phyloP scores from a whole-genome alignment of 768 basidiomycete genomes.

The Sarcodon aspratus region DNA sequence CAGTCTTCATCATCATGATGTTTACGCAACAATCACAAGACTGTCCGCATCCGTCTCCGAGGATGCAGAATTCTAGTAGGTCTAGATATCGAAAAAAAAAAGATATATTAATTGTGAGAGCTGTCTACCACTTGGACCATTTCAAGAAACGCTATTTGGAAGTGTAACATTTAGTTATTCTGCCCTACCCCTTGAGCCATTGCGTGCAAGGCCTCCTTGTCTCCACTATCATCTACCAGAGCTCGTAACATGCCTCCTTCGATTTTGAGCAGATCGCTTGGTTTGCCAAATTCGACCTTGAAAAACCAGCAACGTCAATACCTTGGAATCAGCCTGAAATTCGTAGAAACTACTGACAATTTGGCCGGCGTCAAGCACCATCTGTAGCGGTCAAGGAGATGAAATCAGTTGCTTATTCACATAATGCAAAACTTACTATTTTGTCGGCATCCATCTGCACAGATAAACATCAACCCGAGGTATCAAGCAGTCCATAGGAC shows the following conservation, averaged over 20 bases:
- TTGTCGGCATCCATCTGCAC: conserved; percentile 55
- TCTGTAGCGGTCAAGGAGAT: conserved; percentile 12
- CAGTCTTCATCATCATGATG: no score
- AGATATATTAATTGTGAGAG: no score
- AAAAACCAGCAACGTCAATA: neutral
- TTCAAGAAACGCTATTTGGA: no score
- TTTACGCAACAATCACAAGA: no score
- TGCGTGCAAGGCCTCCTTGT: conserved; percentile 21
- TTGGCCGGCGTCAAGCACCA: conserved; percentile 30
- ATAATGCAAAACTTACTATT: conserved; percentile 23
- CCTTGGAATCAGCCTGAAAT: no score
- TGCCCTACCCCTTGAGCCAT: conserved; percentile 13
- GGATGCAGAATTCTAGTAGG: no score
- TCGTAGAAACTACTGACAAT: conserved; percentile 19
- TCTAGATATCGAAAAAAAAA: no score
- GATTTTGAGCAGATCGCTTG: conserved; percentile 25
- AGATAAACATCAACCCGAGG: conserved; percentile 46
- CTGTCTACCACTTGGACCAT: no score
- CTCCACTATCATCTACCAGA: conserved; percentile 28
- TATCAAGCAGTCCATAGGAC: conserved; percentile 31
- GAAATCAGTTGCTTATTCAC: neutral
- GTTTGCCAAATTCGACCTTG: conserved; percentile 34
- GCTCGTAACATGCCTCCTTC: conserved; percentile 22
- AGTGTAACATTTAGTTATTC: no score
- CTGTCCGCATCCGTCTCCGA: no score